phyloP scores from a whole-genome alignment of 768 basidiomycete species.

The Auriculariales sp. region DNA sequence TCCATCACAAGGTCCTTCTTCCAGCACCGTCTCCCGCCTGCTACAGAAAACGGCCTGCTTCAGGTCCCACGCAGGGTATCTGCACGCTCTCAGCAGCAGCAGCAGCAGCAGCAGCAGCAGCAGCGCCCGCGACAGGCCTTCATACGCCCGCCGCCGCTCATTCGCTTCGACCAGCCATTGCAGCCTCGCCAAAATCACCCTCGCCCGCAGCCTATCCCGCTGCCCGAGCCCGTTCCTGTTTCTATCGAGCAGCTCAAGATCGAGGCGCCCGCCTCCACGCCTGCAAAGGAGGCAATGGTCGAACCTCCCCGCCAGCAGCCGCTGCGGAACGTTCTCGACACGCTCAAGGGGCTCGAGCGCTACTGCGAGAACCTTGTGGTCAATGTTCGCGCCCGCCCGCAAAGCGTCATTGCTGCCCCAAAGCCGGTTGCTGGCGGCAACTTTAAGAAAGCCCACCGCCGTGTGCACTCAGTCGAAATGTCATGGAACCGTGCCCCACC shows the following conservation, averaged over 20 bases:
- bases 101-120: too few relatives aligned
- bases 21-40: neutral
- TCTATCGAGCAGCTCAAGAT: too few relatives aligned
- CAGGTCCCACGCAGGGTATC: neutral
- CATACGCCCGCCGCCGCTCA: too few relatives aligned
- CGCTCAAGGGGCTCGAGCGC: neutral
- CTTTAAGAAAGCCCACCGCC: neutral
- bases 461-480: conserved; percentile 1
- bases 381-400: conserved; percentile 21
- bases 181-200: too few relatives aligned
- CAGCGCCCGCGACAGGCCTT: too few relatives aligned
- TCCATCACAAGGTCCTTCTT: neutral
- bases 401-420: conserved; percentile 41
- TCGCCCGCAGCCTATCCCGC: neutral
- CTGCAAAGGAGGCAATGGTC: neutral
- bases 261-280: neutral
- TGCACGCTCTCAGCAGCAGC: too few relatives aligned
- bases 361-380: neutral
- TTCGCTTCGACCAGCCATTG: too few relatives aligned
- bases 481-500: neutral
- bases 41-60: neutral
- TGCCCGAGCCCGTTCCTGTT: neutral
- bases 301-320: too few relatives aligned
- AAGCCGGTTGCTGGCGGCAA: conserved; percentile 37
- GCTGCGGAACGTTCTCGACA: neutral